Evolutionary conservation across 495 filamentous ascomycete species (phyloP).

Genomic region (Viridothelium virens): DNA sequence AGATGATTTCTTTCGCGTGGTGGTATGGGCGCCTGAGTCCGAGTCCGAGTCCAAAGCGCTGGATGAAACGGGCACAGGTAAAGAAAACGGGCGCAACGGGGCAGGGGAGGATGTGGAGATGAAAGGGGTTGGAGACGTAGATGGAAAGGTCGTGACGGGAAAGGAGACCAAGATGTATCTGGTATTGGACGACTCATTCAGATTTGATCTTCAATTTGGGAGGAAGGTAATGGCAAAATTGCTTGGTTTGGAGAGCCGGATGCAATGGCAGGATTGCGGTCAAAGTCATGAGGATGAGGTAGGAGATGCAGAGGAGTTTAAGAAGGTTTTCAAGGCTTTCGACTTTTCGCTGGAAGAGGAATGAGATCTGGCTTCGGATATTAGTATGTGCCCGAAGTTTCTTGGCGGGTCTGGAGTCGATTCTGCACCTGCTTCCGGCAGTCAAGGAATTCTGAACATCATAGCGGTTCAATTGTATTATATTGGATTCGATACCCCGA

Average conservation of each 20-base stretch:
- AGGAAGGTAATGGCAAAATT: constrained; percentile 81
- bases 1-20: constrained; percentile 72
- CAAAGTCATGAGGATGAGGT: constrained; percentile 72
- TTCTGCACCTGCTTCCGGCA: background rate
- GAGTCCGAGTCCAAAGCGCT: background rate
- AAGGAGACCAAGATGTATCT: constrained; percentile 46
- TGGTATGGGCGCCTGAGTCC: constrained; percentile 52
- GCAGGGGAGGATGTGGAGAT: background rate
- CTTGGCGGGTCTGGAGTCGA: background rate
- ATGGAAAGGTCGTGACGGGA: constrained; percentile 28
- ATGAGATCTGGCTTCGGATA: background rate
- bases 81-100: background rate
- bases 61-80: background rate
- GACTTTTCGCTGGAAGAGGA: constrained; percentile 58
- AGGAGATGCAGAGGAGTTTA: constrained; percentile 70
- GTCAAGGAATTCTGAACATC: too few species aligned
- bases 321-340: constrained; percentile 74
- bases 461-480: too few species aligned
- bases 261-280: constrained; percentile 73
- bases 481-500: too few species aligned
- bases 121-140: background rate
- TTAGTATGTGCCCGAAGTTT: background rate
- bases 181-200: constrained; percentile 44
- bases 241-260: constrained; percentile 61
- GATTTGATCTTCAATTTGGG: constrained; percentile 60